Base-by-base conservation (phyloP, 2,329 filamentous ascomycete genomes). In the Trichoderma oligosporum region DNA sequence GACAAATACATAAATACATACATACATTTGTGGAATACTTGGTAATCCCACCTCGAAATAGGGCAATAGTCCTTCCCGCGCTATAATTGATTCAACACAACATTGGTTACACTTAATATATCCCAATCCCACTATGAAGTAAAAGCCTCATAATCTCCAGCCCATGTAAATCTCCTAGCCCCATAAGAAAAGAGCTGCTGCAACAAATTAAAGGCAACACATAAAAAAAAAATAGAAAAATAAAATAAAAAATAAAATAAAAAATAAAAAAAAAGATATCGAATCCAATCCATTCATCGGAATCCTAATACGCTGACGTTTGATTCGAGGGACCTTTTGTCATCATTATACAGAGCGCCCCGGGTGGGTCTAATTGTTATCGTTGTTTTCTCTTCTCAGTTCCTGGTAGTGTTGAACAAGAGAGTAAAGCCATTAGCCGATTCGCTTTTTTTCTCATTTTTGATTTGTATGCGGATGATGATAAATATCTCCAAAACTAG, bases 361-460 rank as follows among this genome's bases (percentile, higher is more conserved):
- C n/a, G n/a, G n/a, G n/a, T n/a, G 33, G 29, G 49, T 39, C 12
- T 20, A 20, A 9, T 56, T 18, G 20, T 56, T 12, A 29, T 45
- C 4, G 39, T 42, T 29, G 20, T 35, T 20, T 54, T 27, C 38
- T 44, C 25, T 52, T 39, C 38, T 57, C 55, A 57, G 46, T 57
- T 57, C 46, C 55, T 57, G 55, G 29, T 51, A 31, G 20, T 29
- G 36, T 51, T 38, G 45, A 55, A 44, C 25, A 56, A 39, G 41
- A 47, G 44, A 25, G 39, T 31, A 56, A 56, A 42, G 35, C 25
- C 42, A 35, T 56, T 56, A 56, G 53, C 53, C 44, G 44, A 29
- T 22, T 36, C 45, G 41, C 18, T 31, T 18, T 22, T 47, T 52
- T 31, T 29, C 22, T 47, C 35, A 7, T 12, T 18, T 29, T 56